These are phyloP conservation scores for Agaricus subrufescens DNA, from an alignment of 768 basidiomycete genomes.

Conservation along the genomic window DNA sequence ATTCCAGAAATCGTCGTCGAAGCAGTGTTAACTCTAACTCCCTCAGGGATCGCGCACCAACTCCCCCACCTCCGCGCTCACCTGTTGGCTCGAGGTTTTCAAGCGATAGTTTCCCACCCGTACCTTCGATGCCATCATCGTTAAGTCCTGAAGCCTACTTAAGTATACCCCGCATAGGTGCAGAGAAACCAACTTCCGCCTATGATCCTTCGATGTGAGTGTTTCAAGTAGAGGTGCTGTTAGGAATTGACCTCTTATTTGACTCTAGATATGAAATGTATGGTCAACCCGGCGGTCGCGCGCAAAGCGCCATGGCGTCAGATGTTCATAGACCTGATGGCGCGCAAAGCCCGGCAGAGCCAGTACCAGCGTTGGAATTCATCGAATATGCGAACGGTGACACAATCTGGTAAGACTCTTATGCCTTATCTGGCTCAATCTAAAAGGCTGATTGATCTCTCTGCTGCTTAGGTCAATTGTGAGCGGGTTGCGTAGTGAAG, in stretches of 20 bases:
- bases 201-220: conserved; percentile 75
- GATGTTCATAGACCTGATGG: conserved; percentile 32
- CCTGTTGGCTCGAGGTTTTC: conserved; percentile 58
- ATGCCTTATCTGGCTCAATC: conserved; percentile 3
- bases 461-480: conserved; percentile 63
- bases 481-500: conserved; percentile 69
- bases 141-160: conserved; percentile 38
- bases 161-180: conserved; percentile 29
- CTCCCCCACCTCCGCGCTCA: conserved; percentile 75
- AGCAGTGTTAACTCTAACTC: conserved; percentile 61
- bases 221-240: conserved; percentile 9
- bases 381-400: conserved; percentile 85
- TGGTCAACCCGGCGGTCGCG: conserved; percentile 47
- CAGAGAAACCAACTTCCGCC: conserved; percentile 65
- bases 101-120: conserved; percentile 59
- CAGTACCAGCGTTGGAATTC: conserved; percentile 68
- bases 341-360: conserved; percentile 29
- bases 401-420: conserved; percentile 67
- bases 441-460: conserved; percentile 12
- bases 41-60: conserved; percentile 76
- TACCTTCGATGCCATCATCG: conserved; percentile 58
- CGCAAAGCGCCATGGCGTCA: conserved; percentile 24
- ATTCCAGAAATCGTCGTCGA: conserved; percentile 56
- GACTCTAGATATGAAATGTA: conserved; percentile 73
- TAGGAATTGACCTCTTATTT: conserved; percentile 18